These are phyloP conservation scores for Zygosaccharomyces bailii DNA, from an alignment of 805 yeast genomes.

Conservation along the genomic window DNA sequence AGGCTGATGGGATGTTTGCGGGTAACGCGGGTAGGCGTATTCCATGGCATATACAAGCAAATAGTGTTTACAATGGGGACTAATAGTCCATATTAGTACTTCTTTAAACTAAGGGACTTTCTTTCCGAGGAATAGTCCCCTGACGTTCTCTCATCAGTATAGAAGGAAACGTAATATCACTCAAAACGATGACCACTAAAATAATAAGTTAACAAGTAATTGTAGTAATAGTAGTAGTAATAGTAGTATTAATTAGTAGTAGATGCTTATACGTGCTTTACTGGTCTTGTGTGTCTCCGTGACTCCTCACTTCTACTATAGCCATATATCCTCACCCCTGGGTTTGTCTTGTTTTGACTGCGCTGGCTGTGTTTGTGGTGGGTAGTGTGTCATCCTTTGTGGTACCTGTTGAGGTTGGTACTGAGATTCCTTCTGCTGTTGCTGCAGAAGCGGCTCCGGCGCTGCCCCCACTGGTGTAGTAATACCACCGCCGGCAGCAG, in stretches of 20 bases:
- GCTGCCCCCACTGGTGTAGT: conserved; percentile 7
- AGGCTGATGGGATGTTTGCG: conserved; percentile 17
- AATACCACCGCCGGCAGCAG: conserved; percentile 17
- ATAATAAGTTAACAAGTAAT: not conserved
- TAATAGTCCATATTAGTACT: not conserved
- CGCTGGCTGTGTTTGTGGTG: conserved; percentile 22
- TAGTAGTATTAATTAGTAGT: conserved; percentile 3
- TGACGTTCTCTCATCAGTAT: not conserved
- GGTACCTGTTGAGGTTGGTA: conserved; percentile 21
- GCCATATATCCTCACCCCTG: conserved; percentile 29
- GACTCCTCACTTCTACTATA: conserved; percentile 11
- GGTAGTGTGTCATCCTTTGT: conserved; percentile 21
- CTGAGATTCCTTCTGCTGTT: conserved; percentile 18
- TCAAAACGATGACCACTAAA: not conserved
- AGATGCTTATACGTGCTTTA: conserved; percentile 4
- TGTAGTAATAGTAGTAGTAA: not conserved
- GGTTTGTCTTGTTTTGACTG: conserved; percentile 28
- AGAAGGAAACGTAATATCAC: not conserved
- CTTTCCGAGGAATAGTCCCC: not conserved
- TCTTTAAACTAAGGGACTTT: not conserved
- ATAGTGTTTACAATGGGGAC: not conserved
- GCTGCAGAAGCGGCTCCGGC: conserved; percentile 18
- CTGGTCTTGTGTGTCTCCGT: not conserved
- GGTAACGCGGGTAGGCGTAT: conserved; percentile 12
- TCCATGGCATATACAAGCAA: conserved; percentile 1